Conservation (phyloP, 2,329 filamentous ascomycete species). For the Phyllosticta citriasiana region DNA sequence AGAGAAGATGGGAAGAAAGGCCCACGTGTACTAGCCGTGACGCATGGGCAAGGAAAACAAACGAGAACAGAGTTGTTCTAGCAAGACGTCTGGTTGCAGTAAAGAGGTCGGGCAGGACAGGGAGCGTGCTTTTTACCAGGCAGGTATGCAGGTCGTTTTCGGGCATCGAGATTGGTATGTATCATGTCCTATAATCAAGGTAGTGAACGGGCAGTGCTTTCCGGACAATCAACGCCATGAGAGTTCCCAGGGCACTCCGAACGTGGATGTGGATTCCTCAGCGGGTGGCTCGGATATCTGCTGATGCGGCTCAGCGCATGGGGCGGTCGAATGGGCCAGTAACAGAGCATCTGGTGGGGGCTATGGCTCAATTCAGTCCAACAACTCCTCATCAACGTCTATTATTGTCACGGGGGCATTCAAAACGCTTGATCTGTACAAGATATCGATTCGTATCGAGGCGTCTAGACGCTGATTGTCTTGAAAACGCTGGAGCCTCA, state of each 20-base stretch:
- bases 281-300: background rate
- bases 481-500: constrained; percentile 26
- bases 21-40: too few relatives aligned
- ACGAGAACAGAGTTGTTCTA: too few relatives aligned
- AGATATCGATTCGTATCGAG: background rate
- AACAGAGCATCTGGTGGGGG: background rate
- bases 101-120: background rate
- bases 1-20: too few relatives aligned
- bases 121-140: background rate
- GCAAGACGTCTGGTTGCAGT: too few relatives aligned
- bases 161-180: background rate
- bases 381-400: background rate
- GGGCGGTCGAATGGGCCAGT: background rate
- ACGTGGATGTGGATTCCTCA: background rate
- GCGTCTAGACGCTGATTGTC: constrained; percentile 27
- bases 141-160: background rate
- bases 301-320: background rate
- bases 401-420: background rate
- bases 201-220: too few relatives aligned
- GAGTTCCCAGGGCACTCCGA: background rate
- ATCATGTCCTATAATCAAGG: background rate
- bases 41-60: too few relatives aligned
- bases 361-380: background rate
- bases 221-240: background rate
- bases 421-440: background rate